phyloP scores from a whole-genome alignment of 129 eudicot genomes.

The sunflower (Helianthus annuus) region HanXRQr2.0-SUNRISE NC_035437.2:171754810-171755309 shows the following conservation, averaged over 20 bases:
- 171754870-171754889: background rate
- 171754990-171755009: background rate
- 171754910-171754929: background rate
- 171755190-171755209: conserved; percentile 99
- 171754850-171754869: background rate
- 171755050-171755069: background rate
- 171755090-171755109: background rate
- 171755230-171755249: conserved; percentile 76
- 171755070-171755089: background rate
- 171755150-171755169: conserved; percentile 58
- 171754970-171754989: background rate
- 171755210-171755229: conserved; percentile 95
- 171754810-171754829: background rate
- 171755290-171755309: conserved; percentile 93
- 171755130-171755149: background rate
- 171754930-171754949: conserved; percentile 9
- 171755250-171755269: conserved; percentile 82
- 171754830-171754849: background rate
- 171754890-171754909: background rate
- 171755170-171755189: conserved; percentile 84
- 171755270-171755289: conserved; percentile 85
- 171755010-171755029: background rate
- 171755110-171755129: background rate
- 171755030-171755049: background rate
- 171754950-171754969: background rate